Conservation (phyloP, 1,284 basidiomycete species). For the Violaceomyces palustris region DNA sequence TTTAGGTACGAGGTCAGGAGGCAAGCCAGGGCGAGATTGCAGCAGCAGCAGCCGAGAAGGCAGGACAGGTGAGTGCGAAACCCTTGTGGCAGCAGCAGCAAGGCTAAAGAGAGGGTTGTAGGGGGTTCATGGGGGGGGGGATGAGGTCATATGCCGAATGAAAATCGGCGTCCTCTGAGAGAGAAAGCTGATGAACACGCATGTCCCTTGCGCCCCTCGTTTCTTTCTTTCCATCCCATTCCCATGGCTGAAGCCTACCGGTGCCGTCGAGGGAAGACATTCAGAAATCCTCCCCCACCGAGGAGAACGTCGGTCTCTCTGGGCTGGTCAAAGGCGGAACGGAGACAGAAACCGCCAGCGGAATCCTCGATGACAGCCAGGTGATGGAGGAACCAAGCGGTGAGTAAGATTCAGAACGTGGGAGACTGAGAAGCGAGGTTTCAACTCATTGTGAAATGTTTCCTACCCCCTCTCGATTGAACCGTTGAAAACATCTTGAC, state of each 20-base stretch:
- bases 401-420: too few relatives aligned
- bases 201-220: conserved; percentile 1
- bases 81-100: conserved; percentile 4
- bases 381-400: conserved; percentile 43
- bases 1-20: conserved; percentile 78
- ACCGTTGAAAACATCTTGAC: too few relatives aligned
- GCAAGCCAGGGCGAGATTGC: conserved; percentile 50
- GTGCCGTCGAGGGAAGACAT: conserved; percentile 48
- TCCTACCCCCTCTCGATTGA: too few relatives aligned
- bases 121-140: neutral
- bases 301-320: conserved; percentile 7
- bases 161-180: too few relatives aligned
- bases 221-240: neutral
- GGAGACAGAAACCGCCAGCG: conserved; percentile 18
- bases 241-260: conserved; percentile 16
- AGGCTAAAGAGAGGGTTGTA: neutral
- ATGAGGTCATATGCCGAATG: neutral
- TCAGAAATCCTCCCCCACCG: conserved; percentile 25
- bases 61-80: conserved; percentile 16
- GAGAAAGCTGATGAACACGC: neutral
- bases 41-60: conserved; percentile 12
- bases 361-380: conserved; percentile 28
- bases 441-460: too few relatives aligned
- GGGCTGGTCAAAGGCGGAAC: conserved; percentile 35
- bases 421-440: too few relatives aligned